These are phyloP conservation scores for Aureobasidium sp. DNA, from an alignment of 2,329 filamentous ascomycete genomes.

Conservation along the genomic window DNA sequence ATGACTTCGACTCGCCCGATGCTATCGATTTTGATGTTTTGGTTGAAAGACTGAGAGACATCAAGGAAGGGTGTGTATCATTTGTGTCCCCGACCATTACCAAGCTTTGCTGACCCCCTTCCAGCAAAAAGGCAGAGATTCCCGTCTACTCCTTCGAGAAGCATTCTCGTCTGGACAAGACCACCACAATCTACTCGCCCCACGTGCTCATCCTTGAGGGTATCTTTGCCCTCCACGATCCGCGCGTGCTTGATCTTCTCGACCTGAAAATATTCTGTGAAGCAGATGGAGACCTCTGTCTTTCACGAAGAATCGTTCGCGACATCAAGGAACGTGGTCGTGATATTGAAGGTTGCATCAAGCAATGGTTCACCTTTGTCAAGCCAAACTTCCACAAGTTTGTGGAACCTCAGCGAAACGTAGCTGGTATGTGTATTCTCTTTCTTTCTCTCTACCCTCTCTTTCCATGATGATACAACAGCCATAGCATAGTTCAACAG, in stretches of 20 bases:
- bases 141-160: constrained; percentile 93
- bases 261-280: constrained; percentile 97
- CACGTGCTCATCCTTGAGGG: constrained; percentile 93
- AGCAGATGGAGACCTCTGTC: constrained; percentile 87
- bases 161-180: constrained; percentile 70
- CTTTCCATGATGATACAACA: constrained; percentile 28
- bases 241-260: constrained; percentile 71
- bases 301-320: constrained; percentile 76
- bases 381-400: constrained; percentile 95
- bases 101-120: constrained; percentile 13
- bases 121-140: constrained; percentile 77
- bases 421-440: constrained; percentile 54
- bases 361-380: constrained; percentile 94
- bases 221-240: constrained; percentile 89
- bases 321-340: constrained; percentile 84
- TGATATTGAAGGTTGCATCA: constrained; percentile 91
- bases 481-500: constrained; percentile 35
- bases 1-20: constrained; percentile 90
- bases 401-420: constrained; percentile 83
- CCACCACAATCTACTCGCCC: constrained; percentile 87
- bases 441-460: not conserved
- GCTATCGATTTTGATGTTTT: constrained; percentile 91
- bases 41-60: constrained; percentile 67
- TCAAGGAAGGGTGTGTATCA: constrained; percentile 77
- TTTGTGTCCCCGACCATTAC: not conserved